Base-by-base conservation (phyloP, 257 asterid species). In the Gynochthodes officinalis region DNA sequence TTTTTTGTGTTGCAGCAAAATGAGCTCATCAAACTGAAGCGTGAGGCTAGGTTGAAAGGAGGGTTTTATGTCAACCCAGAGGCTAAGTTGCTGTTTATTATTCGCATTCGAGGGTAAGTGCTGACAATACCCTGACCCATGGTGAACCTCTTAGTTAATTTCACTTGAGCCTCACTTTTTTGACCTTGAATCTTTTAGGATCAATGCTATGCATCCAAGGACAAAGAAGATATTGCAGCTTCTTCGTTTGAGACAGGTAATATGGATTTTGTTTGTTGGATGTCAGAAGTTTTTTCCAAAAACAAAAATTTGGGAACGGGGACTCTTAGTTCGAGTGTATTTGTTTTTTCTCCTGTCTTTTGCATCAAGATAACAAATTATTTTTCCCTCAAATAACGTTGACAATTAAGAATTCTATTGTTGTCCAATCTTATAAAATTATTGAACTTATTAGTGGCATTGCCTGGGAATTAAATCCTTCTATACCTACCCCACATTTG, bases 41-140 rank as follows among this genome's bases (percentile, higher is more conserved):
- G 95, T 0, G 96, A 90, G 65, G 96, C 96, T 4, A 83, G 96
- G 77, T 76, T 90, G 92, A 90, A 86, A 75, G 96, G 96, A 37
- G 96, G 94, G 7, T 89, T 89, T 73, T 89, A 89, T 73, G 94
- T 89, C 35, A 83, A 79, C 44, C 94, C 95, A 0, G 94, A 89
- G 68, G 92, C 96, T 2, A 90, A 86, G 76, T 77, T 90, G 25
- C 49, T 90, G 52, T 90, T 88, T 69, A 88, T 90, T 75, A 61
- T 90, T 73, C 73, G 96, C n/a, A 90, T 90, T 61, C 89, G 95
- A 32, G 96, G 96, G 96, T 89, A 79, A 30, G 78, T 19, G 43
- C 40, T 39, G 4, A 33, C 42, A 11, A 25, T 0, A 37, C 4
- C 4, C n/a, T n/a, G n/a, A n/a, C n/a, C n/a, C n/a, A n/a, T n/a